These are phyloP conservation scores for Zygosaccharomyces pseudobailii DNA, from an alignment of 1,139 yeast species.

Conservation along the genomic window DNA sequence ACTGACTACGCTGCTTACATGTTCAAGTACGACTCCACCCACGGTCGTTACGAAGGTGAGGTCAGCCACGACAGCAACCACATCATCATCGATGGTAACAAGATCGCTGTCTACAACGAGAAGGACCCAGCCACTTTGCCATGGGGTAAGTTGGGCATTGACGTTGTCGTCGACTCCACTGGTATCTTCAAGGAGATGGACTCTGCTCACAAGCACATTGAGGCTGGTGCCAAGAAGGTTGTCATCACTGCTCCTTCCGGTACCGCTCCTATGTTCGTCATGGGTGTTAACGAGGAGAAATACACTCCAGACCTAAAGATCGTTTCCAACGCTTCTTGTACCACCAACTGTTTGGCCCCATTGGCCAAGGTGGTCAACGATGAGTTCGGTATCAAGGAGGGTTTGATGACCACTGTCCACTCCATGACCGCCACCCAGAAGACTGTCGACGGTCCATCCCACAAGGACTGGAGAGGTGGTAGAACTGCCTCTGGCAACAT, in stretches of 20 bases:
- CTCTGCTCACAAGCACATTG: constrained; percentile 77
- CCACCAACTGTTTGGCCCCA: constrained; percentile 89
- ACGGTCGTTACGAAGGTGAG: constrained; percentile 69
- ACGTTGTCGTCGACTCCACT: constrained; percentile 78
- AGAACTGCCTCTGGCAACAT: constrained; percentile 90
- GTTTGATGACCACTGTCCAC: constrained; percentile 88
- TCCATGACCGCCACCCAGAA: constrained; percentile 87
- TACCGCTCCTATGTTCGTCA: constrained; percentile 87
- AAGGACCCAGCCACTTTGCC: constrained; percentile 78
- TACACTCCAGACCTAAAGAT: constrained; percentile 68
- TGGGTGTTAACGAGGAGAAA: constrained; percentile 76
- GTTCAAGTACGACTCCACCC: constrained; percentile 88
- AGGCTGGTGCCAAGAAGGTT: constrained; percentile 87
- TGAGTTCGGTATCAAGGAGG: constrained; percentile 75
- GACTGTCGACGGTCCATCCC: constrained; percentile 91
- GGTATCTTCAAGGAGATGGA: constrained; percentile 79
- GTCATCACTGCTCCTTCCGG: constrained; percentile 82
- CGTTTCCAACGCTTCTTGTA: constrained; percentile 83
- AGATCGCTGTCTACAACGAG: constrained; percentile 69
- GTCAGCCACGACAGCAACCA: constrained; percentile 59
- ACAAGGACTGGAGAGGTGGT: constrained; percentile 95
- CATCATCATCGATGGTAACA: constrained; percentile 62
- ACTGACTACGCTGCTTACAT: constrained; percentile 82
- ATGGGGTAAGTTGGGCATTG: constrained; percentile 77
- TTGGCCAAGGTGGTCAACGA: constrained; percentile 80